Conservation (phyloP, 164 flowering plant genomes). For the Chloranthus sessilifolius region DNA sequence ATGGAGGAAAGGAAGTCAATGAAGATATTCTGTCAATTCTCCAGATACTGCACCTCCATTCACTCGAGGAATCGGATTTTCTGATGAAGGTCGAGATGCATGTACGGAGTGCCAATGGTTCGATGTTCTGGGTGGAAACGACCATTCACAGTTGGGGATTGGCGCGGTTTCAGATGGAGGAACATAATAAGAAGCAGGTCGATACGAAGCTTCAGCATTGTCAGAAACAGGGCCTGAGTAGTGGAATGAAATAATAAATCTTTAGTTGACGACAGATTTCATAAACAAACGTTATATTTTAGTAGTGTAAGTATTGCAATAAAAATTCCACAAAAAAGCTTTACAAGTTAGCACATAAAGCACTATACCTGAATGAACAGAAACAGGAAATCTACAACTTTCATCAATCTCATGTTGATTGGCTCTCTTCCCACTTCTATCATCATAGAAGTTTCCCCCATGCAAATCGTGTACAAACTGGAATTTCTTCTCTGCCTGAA, state of each 20-base stretch:
- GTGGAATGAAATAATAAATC: conserved; percentile 8
- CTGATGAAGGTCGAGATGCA: conserved; percentile 35
- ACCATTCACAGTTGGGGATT: conserved; percentile 45
- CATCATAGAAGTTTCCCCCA: conserved; percentile 36
- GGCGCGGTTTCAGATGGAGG: conserved; percentile 44
- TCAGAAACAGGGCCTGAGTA: conserved; percentile 39
- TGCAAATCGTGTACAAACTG: conserved; percentile 33
- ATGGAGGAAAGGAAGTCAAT: too few relatives aligned
- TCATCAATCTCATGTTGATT: conserved; percentile 43
- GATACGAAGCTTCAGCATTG: conserved; percentile 30
- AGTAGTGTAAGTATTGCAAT: too few relatives aligned
- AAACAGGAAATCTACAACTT: conserved; percentile 43
- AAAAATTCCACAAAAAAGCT: too few relatives aligned
- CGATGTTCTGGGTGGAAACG: conserved; percentile 44
- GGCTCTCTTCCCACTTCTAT: conserved; percentile 44
- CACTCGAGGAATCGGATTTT: conserved; percentile 35
- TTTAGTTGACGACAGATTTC: neutral
- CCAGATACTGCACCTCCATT: conserved; percentile 31
- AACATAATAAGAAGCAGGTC: conserved; percentile 34
- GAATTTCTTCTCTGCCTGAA: conserved; percentile 43
- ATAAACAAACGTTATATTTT: too few relatives aligned
- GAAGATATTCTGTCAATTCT: too few relatives aligned
- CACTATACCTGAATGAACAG: conserved; percentile 46
- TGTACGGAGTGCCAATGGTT: conserved; percentile 47
- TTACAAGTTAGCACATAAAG: neutral